phyloP scores from a whole-genome alignment of 2,329 filamentous ascomycete species.

The Thermoascus crustaceus region DNA sequence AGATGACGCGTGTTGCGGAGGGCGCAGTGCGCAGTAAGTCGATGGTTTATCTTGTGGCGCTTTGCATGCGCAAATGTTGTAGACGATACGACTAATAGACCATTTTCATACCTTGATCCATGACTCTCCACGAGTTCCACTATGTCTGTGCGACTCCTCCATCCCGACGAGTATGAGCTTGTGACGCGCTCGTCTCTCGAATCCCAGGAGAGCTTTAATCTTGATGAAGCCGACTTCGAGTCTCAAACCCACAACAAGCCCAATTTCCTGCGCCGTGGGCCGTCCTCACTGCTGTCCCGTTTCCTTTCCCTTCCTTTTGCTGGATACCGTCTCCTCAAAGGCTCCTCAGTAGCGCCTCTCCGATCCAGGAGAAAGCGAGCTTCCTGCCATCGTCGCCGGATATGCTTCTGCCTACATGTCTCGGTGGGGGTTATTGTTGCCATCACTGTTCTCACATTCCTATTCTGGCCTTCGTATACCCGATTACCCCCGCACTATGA shows the following conservation, averaged over 20 bases:
- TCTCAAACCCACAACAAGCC: constrained; percentile 24
- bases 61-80: no score
- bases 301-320: constrained; percentile 20
- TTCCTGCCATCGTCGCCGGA: constrained; percentile 20
- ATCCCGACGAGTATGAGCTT: constrained; percentile 36
- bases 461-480: constrained; percentile 51
- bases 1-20: no score
- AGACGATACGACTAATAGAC: no score
- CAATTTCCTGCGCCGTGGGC: constrained; percentile 14
- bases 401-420: constrained; percentile 22
- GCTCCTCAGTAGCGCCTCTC: constrained; percentile 18
- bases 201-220: constrained; percentile 32
- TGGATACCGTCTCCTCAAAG: constrained; percentile 24
- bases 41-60: no score
- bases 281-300: constrained; percentile 20
- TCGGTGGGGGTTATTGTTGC: constrained; percentile 21
- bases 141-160: constrained; percentile 32
- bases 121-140: constrained; percentile 4
- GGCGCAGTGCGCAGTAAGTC: no score
- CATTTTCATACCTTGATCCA: neutral
- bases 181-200: constrained; percentile 32
- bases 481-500: constrained; percentile 46
- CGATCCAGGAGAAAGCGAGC: constrained; percentile 16
- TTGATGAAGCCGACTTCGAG: constrained; percentile 36
- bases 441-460: constrained; percentile 36